Conservation (phyloP, 2,329 filamentous ascomycete species). For the Ceratocystis variospora region DNA sequence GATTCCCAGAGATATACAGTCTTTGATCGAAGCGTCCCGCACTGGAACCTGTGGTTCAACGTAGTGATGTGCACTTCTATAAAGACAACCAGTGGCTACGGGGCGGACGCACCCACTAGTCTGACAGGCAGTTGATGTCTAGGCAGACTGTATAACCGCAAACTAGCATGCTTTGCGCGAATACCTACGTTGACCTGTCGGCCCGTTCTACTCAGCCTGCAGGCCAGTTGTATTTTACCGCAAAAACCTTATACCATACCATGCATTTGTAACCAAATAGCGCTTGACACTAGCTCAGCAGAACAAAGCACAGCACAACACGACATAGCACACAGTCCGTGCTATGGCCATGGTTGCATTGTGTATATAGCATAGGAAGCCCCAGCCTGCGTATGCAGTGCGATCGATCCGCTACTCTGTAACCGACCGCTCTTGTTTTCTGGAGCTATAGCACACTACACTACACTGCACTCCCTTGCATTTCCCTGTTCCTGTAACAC, state of each 20-base stretch:
- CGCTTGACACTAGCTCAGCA: background rate
- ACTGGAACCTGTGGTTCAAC: background rate
- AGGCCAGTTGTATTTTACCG: background rate
- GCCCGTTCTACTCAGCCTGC: background rate
- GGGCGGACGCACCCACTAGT: background rate
- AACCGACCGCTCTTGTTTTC: background rate
- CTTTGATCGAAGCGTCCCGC: background rate
- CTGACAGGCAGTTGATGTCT: background rate
- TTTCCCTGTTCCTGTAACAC: background rate
- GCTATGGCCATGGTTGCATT: background rate
- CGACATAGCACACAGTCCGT: background rate
- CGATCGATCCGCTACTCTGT: background rate
- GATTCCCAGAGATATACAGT: background rate
- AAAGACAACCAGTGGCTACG: background rate
- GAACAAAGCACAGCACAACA: background rate
- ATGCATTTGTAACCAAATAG: background rate
- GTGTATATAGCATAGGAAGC: background rate
- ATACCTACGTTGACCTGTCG: background rate
- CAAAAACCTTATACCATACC: background rate
- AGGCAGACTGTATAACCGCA: background rate
- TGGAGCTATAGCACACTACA: background rate
- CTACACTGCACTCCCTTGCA: background rate
- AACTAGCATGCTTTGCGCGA: background rate
- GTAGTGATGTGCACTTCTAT: background rate
- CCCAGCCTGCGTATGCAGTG: background rate